Evolutionary conservation across 805 yeast genomes (phyloP).

Genomic region (Saccharomycopsis guyanensis): DNA sequence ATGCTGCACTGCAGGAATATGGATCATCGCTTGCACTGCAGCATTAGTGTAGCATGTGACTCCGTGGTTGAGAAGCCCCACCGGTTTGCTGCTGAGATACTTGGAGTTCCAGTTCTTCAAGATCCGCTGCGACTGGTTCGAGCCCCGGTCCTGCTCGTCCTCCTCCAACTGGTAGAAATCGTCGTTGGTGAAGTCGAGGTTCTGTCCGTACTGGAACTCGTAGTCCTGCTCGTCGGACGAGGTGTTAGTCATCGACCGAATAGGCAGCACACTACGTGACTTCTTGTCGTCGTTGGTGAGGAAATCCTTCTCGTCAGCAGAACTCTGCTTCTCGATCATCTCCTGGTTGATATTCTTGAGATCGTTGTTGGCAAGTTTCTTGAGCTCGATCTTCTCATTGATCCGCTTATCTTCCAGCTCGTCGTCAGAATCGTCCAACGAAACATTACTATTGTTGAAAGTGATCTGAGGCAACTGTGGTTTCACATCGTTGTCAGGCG

Average conservation of each 20-base stretch:
- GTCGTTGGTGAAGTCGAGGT: constrained; percentile 21
- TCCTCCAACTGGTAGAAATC: constrained; percentile 57
- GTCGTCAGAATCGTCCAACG: constrained; percentile 22
- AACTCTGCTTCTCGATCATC: background rate
- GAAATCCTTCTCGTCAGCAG: background rate
- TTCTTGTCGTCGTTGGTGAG: background rate
- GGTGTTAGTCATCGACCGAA: background rate
- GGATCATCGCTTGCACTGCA: constrained; percentile 85
- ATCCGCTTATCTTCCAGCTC: constrained; percentile 8
- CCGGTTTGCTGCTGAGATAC: constrained; percentile 39
- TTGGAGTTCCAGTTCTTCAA: constrained; percentile 64
- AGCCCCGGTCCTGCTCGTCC: constrained; percentile 50
- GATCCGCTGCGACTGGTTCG: constrained; percentile 49
- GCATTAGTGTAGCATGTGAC: constrained; percentile 97
- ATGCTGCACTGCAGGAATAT: constrained; percentile 84
- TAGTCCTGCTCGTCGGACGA: constrained; percentile 7
- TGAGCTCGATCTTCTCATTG: constrained; percentile 41
- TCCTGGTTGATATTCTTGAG: constrained; percentile 43
- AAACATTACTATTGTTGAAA: background rate
- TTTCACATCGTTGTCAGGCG: constrained; percentile 20
- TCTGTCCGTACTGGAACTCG: constrained; percentile 18
- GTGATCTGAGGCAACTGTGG: constrained; percentile 4
- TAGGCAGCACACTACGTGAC: constrained; percentile 4
- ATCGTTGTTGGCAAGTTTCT: constrained; percentile 57
- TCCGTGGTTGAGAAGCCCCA: constrained; percentile 81